Base-by-base conservation (phyloP, 1,284 basidiomycete species). In the Porodaedalea pini region DNA sequence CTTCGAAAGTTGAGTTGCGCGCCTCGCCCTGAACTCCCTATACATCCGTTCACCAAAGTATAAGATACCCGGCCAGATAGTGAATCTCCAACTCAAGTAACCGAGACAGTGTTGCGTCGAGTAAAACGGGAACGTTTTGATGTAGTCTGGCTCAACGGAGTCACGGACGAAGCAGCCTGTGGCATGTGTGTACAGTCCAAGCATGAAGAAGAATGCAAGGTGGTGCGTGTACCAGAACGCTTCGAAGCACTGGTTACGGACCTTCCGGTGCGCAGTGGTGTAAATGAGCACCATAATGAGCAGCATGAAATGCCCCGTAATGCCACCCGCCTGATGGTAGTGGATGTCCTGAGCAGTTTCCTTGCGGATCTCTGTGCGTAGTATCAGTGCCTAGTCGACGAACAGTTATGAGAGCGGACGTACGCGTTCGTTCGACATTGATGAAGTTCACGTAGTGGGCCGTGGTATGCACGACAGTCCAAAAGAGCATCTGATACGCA, bases 171-270 rank as follows among this genome's bases (percentile, higher is more conserved):
- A 95, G 72, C 92, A 95, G 15, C 92, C 93, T 54, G 88, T 91
- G 3, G 93, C 92, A 70, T 95, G 92, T 6, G 90, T 80, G 73
- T 90, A 94, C 51, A 94, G 79, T 27, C 82, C 88, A 60, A 94
- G 78, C 86, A 92, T 90, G 76, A 92, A 93, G 78, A 94, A 92
- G 78, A 92, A 91, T 7, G 91, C 92, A 45, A 93, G 81, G 66
- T 94, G 92, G 64, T 94, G 91, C 21, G 91, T 93, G 71, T 92
- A 94, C 92, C 92, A 94, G 76, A 95, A 95, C 0, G 83, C 90
- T 71, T 95, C 92, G 70, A 94, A 94, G 74, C 85, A 90, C 72
- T 93, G 90, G 61, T 82, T 70, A 64, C 92, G 86, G 62, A 95
- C 83, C 71, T 88, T 91, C 66, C 82, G 77, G 71, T 92, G 89